Base-by-base conservation (phyloP, 495 filamentous ascomycete genomes). In the Penicillium parvum region DNA sequence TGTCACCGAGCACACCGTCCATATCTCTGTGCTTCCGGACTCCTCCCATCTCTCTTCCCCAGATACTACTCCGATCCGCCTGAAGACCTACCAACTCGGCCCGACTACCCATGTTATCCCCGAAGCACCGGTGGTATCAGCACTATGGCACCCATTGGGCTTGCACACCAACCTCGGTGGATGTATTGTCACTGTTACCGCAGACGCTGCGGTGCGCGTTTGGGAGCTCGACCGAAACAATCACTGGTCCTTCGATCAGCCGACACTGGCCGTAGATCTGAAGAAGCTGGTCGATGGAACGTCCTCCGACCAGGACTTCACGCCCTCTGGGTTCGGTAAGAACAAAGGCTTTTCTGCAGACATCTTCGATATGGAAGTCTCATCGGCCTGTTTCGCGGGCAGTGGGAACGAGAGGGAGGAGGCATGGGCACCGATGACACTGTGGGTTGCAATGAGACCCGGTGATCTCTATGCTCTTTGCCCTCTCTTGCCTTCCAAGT, bases 401-500 rank as follows among this genome's bases (percentile, higher is more conserved):
- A 80, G 68, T 39, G 83, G 81, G 20, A 65, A 56, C 18, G 69
- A 70, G 25, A 72, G 65, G 20, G 86, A 90, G 37, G 79, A 86
- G 52, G 83, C 83, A 20, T 96, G 90, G 90, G 83, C 86, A 5
- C 74, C 86, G 10, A 95, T 92, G 88, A 94, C 90, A 2, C 67
- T 96, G 12, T 96, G 88, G 88, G 66, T 95, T 32, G 88, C 86
- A 11, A 96, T 95, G 88, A 74, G 72, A 23, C 84, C 85, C 18
- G 90, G 90, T 4, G 89, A 94, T 52, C 76, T 95, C 6, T 95
- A 96, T 51, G 86, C 88, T 6, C 66, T 96, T n/a, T 95, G 90
- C 60, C 90, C 90, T 7, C 73, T 95, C 4, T 65, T 96, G 19
- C 90, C 90, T 4, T 76, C 75, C 10, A 88, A 80, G 52, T 96